Evolutionary conservation across 768 basidiomycete species (phyloP), one percentile per base, ranked within the genome.

Genomic region (Rhizopogon vinicolor): DNA sequence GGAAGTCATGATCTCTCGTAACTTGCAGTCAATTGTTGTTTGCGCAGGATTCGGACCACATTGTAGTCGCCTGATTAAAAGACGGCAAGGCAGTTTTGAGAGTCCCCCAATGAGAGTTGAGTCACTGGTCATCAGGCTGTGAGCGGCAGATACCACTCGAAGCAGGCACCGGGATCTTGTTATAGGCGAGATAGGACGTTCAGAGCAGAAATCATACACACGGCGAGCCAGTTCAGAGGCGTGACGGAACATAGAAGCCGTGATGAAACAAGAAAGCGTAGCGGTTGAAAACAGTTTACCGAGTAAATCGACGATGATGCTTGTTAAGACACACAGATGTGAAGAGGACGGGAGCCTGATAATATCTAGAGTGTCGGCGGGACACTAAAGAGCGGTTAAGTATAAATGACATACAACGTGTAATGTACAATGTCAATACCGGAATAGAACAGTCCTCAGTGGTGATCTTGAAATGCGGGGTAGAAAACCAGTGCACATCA

Each of bases 291-390:
- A 55, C 2, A 76, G 65, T 49, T 70, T 73, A 31, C 74, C 67
- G 22, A 81, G 60, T 13, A 82, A 64, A 39, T 81, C 75, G 18
- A 80, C 63, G 22, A 82, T 62, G 35, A 78, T 67, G 35, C 74
- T 73, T 44, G 82, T 68, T 54, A 87, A 76, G 3, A 75, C 65
- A 4, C 79, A 70, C 7, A 84, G 61, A 45, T 78, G 76, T 25
- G 74, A 64, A 10, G 71, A 57, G 50, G 66, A 70, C 18, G 73
- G 69, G 28, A 83, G 59, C 46, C 67, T 65, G 39, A 81, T 63
- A 12, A 71, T 64, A 40, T 72, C 68, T 5, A 70, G 65, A 35
- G 65, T 69, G 33, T 66, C 67, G 50, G 22, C 16, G 9, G 48
- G 48, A 9, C 48, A 49, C 48, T 49, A 16, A 25, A 16, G 4